Evolutionary conservation across 73 alveolate species (phyloP), one percentile per base, ranked within the genome.

Genomic region (Effrenium voratum): DNA sequence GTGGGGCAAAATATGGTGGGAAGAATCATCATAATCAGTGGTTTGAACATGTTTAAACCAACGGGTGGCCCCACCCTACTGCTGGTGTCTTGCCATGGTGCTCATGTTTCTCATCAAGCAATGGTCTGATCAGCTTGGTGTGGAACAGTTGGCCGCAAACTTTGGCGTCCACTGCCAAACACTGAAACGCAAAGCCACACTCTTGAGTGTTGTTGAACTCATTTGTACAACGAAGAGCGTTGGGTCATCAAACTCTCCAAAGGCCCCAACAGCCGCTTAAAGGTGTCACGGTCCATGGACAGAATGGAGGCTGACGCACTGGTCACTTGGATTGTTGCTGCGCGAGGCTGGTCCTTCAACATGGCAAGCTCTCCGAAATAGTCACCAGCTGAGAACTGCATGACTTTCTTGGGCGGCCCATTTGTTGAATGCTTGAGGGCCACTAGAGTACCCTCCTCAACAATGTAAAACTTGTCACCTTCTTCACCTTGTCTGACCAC

Each of bases 391-490:
- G 55, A 40, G 36, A 40, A 75, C 0, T 43, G 10, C 86, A 75
- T 75, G 40, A 75, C 24, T 79, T 79, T 60, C 79, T 82, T 83
- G 49, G 93, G 43, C 16, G 93, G 73, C 40, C 76, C 93, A 38
- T 55, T 83, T 47, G 46, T 55, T n/a, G 49, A 76, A 68, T 90
- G 98, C 73, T 99, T 99, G n/a, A 99, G 94, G 4, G 99, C 99
- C 49, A 93, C 98, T 38, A 99, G 99, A n/a, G 93, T 98, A 15
- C 99, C 99, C 73, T 99, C 99, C 93, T 99, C 99, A 83, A 99
- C 98, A 93, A 99, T 99, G 99, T 99, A 99, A 99, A 99, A 99
- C 34, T 99, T 99, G 99, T 99, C 99, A 40, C 99, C 99, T 91
- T 60, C 75, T 66, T 99, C 99, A 28, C 99, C 99, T 95, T 99